These are phyloP conservation scores for Taiozyma sp. DNA, from an alignment of 1,139 yeast species.

Conservation along the genomic window DNA sequence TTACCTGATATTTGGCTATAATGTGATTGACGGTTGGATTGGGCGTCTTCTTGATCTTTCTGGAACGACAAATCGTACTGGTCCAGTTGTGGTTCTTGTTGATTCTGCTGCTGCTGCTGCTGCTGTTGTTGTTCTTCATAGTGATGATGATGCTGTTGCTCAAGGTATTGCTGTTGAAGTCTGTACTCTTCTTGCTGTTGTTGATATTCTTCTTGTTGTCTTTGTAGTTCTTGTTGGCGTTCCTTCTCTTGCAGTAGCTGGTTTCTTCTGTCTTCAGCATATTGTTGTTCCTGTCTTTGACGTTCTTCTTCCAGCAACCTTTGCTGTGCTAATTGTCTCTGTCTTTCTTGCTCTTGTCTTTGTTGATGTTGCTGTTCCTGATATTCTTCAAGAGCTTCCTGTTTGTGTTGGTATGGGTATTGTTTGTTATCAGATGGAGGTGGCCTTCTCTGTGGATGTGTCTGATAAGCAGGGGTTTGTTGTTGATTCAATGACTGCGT, in stretches of 20 bases:
- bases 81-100: conserved; percentile 14
- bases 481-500: conserved; percentile 12
- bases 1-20: background rate
- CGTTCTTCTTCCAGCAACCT: conserved; percentile 21
- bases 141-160: conserved; percentile 13
- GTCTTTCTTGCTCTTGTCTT: conserved; percentile 15
- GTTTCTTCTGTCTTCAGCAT: conserved; percentile 21
- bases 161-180: conserved; percentile 7
- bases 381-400: background rate
- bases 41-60: conserved; percentile 12
- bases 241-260: conserved; percentile 20
- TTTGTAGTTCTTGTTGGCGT: conserved; percentile 13
- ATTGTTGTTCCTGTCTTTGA: conserved; percentile 11
- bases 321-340: conserved; percentile 12
- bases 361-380: conserved; percentile 3
- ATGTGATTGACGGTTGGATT: conserved; percentile 1
- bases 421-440: conserved; percentile 11
- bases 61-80: conserved; percentile 16
- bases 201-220: conserved; percentile 4
- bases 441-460: conserved; percentile 13
- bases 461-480: conserved; percentile 8
- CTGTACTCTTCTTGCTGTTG: conserved; percentile 6
- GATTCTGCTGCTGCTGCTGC: conserved; percentile 9
- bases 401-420: conserved; percentile 7
- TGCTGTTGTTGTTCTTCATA: conserved; percentile 14